Evolutionary conservation across 1,139 yeast genomes (phyloP).

Genomic region (Saccharomycopsis hybrid): DNA sequence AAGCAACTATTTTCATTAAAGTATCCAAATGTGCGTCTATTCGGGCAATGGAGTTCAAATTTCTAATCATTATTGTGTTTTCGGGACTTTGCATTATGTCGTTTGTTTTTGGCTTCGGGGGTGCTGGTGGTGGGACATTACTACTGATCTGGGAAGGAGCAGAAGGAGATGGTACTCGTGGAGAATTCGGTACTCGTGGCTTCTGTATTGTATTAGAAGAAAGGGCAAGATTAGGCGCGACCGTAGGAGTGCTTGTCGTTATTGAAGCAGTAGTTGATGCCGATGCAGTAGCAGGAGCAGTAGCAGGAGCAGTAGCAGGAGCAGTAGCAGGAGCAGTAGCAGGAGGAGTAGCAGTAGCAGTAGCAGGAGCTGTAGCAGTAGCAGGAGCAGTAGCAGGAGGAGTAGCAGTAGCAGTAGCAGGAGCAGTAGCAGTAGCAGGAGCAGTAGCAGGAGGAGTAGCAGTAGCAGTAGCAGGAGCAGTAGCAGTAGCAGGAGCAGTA

Average conservation of each 20-base stretch:
- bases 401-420: too few species aligned
- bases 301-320: too few species aligned
- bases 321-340: too few species aligned
- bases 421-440: constrained; percentile 32
- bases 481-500: too few species aligned
- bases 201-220: too few species aligned
- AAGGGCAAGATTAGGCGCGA: too few species aligned
- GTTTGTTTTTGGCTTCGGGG: constrained; percentile 23
- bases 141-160: constrained; percentile 1
- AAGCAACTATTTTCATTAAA: constrained; percentile 78
- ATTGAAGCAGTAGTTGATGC: constrained; percentile 47
- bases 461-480: too few species aligned
- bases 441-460: too few species aligned
- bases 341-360: too few species aligned
- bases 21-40: constrained; percentile 58
- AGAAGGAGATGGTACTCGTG: background rate
- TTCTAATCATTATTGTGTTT: constrained; percentile 73
- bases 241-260: background rate
- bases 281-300: constrained; percentile 70
- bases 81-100: constrained; percentile 53
- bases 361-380: too few species aligned
- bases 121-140: constrained; percentile 8
- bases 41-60: constrained; percentile 75
- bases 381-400: too few species aligned
- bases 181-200: too few species aligned